Evolutionary conservation across 352 stramenopile species (phyloP).

Genomic region (Globisporangium paroecandrum): DNA sequence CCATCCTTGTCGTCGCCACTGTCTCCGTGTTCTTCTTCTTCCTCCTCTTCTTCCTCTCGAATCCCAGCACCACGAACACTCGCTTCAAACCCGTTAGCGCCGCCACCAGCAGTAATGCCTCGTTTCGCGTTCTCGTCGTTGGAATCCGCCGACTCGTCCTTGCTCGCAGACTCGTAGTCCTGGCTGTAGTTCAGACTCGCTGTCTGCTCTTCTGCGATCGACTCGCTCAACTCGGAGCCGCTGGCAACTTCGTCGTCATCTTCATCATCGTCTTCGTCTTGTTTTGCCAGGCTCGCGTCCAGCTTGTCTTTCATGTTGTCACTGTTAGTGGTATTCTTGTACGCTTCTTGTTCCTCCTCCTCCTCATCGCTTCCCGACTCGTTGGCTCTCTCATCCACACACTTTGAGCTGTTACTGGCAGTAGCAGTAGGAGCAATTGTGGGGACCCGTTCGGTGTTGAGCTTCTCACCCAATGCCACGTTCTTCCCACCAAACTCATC

Average conservation of each 20-base stretch:
- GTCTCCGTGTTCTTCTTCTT: conserved; percentile 1
- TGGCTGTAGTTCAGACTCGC: conserved; percentile 24
- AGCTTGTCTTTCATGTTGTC: conserved; percentile 12
- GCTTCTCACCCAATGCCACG: not conserved
- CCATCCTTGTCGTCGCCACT: conserved; percentile 18
- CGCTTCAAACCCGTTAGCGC: not conserved
- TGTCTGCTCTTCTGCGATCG: conserved; percentile 32
- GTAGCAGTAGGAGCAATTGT: not conserved
- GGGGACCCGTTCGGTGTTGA: not conserved
- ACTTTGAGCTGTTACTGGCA: not conserved
- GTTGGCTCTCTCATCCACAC: not conserved
- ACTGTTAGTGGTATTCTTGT: not conserved
- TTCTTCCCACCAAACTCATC: not conserved
- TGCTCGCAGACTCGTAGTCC: conserved; percentile 26
- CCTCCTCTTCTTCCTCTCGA: not conserved
- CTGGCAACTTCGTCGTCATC: conserved; percentile 54
- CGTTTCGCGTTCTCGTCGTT: not conserved
- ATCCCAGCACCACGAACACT: not conserved
- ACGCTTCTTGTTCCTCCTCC: not conserved
- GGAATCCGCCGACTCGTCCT: conserved; percentile 18
- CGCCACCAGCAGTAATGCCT: not conserved
- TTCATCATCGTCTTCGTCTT: conserved; percentile 42
- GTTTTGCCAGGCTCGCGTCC: conserved; percentile 16
- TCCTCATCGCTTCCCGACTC: not conserved
- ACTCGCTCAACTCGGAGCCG: conserved; percentile 57